phyloP scores from a whole-genome alignment of 345 rosid genomes.

The Balakata baccata region DNA sequence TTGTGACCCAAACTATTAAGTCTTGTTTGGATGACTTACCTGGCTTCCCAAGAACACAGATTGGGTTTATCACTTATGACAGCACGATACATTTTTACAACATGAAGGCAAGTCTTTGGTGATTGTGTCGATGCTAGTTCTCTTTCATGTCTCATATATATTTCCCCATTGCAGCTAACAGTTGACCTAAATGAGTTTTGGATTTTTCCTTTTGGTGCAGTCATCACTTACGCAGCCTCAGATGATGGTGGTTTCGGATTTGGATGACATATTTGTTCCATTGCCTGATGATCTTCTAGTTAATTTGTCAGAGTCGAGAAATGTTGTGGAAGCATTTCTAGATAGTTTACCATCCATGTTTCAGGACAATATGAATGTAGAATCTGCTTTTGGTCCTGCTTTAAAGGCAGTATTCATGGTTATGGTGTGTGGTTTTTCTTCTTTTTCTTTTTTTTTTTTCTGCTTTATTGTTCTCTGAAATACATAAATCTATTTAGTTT shows the following conservation, averaged over 20 bases:
- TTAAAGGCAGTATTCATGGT: conserved; percentile 90
- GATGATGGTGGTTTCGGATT: conserved; percentile 98
- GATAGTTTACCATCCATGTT: conserved; percentile 96
- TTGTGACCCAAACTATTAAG: conserved; percentile 88
- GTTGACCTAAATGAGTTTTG: conserved; percentile 14
- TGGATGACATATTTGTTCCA: conserved; percentile 89
- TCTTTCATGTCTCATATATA: conserved; percentile 1
- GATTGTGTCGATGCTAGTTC: conserved; percentile 11
- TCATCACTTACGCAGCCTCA: conserved; percentile 96
- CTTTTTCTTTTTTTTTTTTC: background rate
- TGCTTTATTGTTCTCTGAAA: too few relatives aligned
- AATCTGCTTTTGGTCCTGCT: conserved; percentile 99
- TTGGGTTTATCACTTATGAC: conserved; percentile 95
- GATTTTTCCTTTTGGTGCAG: conserved; percentile 46
- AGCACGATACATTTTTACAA: conserved; percentile 96
- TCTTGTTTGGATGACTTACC: conserved; percentile 94
- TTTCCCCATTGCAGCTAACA: conserved; percentile 2
- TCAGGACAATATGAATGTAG: conserved; percentile 78
- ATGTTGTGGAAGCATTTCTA: conserved; percentile 80
- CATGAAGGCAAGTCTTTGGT: conserved; percentile 70
- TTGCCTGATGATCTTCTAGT: conserved; percentile 98
- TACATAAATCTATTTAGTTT: background rate
- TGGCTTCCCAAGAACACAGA: conserved; percentile 96
- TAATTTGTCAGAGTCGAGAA: conserved; percentile 94
- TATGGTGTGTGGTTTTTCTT: conserved; percentile 60